phyloP scores from a whole-genome alignment of 441 rosid genomes.

The Bocquillonia castaneifolia region DNA sequence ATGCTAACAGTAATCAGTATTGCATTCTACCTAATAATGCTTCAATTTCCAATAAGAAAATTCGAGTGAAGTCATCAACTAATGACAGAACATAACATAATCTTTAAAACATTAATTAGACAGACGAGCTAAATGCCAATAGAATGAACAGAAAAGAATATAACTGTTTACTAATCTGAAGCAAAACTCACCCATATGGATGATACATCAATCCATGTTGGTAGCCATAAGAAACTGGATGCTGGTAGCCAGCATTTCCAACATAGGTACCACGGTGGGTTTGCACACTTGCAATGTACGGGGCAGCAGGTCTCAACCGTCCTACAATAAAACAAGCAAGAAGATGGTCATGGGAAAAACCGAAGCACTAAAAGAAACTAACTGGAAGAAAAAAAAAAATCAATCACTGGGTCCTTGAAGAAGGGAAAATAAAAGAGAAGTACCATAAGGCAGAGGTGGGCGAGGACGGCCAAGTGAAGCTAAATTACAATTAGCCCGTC shows the following conservation, averaged over 20 bases:
- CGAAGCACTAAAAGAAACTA: background rate
- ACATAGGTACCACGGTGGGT: conserved; percentile 53
- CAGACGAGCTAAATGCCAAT: too few relatives aligned
- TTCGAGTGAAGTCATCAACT: background rate
- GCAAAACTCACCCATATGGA: conserved; percentile 71
- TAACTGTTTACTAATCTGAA: too few relatives aligned
- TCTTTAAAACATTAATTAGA: too few relatives aligned
- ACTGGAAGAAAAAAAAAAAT: too few relatives aligned
- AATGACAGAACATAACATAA: too few relatives aligned
- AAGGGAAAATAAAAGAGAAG: background rate
- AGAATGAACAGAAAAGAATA: background rate
- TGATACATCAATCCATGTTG: conserved; percentile 80
- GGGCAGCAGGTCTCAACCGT: conserved; percentile 55
- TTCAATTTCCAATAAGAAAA: background rate
- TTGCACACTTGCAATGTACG: conserved; percentile 52
- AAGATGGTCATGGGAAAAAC: conserved; percentile 2
- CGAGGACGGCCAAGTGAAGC: conserved; percentile 87
- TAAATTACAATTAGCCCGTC: conserved; percentile 92
- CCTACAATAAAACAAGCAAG: conserved; percentile 35
- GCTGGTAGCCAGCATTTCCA: conserved; percentile 76
- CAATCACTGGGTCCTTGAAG: too few relatives aligned
- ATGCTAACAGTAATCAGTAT: background rate
- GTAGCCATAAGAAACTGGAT: conserved; percentile 57
- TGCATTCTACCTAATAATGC: background rate
- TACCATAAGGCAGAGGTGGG: conserved; percentile 52